phyloP scores from a whole-genome alignment of 768 basidiomycete species.

The Phaeolepiota aurea region DNA sequence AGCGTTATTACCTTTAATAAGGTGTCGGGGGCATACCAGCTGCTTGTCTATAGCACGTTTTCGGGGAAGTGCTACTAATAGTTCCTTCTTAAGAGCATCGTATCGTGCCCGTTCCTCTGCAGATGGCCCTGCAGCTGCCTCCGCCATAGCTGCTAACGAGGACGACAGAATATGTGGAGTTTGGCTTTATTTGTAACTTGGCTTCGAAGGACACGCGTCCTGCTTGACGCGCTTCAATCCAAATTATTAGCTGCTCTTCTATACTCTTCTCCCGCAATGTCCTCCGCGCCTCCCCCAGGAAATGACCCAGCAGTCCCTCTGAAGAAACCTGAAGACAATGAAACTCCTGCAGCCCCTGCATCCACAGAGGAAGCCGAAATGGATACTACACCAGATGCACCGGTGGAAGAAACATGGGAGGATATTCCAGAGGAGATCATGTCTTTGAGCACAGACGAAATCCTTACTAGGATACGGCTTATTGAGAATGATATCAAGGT shows the following conservation, averaged over 20 bases:
- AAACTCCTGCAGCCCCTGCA: conserved; percentile 22
- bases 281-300: conserved; percentile 47
- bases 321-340: conserved; percentile 37
- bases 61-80: conserved; percentile 64
- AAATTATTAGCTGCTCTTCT: conserved; percentile 9
- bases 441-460: conserved; percentile 74
- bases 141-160: conserved; percentile 23
- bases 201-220: conserved; percentile 28
- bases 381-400: conserved; percentile 68
- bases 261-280: conserved; percentile 29
- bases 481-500: conserved; percentile 98
- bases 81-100: conserved; percentile 67
- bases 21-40: conserved; percentile 36
- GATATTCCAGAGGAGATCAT: conserved; percentile 90
- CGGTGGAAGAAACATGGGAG: conserved; percentile 75
- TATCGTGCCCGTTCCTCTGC: conserved; percentile 68
- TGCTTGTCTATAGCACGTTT: conserved; percentile 73
- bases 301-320: conserved; percentile 43
- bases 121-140: conserved; percentile 27
- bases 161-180: conserved; percentile 3
- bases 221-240: conserved; percentile 18
- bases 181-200: conserved; percentile 20
- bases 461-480: conserved; percentile 80
- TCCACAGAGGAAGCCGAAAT: conserved; percentile 36
- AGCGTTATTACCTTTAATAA: conserved; percentile 1